A percentile compares a stretch with the other conserved stretches of the same genome.
Conservation (phyloP, 2,329 filamentous ascomycete genomes). For the Tympanopsis confertula region DNA sequence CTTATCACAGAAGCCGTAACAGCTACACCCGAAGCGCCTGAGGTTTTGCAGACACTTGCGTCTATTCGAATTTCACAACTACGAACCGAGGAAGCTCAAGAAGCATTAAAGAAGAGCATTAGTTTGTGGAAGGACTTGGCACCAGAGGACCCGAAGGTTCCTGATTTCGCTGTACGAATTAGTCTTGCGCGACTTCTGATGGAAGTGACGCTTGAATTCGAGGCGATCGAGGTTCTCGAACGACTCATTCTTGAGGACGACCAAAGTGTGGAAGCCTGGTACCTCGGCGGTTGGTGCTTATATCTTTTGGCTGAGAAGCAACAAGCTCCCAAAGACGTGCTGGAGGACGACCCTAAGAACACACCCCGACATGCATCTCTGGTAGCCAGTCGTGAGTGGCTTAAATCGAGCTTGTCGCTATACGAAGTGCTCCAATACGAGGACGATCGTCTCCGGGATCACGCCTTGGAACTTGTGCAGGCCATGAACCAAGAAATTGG, state of each 20-base stretch:
- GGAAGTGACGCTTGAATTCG: slow-evolving; percentile 49
- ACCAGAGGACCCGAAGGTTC: slow-evolving; percentile 37
- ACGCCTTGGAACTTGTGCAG: slow-evolving; percentile 33
- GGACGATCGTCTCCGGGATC: slow-evolving; percentile 35
- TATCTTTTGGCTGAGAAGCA: slow-evolving; percentile 35
- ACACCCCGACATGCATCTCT: slow-evolving; percentile 27
- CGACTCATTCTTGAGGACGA: slow-evolving; percentile 52
- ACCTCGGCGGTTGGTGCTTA: slow-evolving; percentile 56
- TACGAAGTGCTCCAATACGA: slow-evolving; percentile 45
- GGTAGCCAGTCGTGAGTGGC: slow-evolving; percentile 45
- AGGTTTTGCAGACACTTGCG: slow-evolving; percentile 52
- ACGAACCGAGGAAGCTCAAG: slow-evolving; percentile 43
- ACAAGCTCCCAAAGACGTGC: slow-evolving; percentile 24
- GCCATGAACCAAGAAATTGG: neutral
- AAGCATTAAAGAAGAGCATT: slow-evolving; percentile 43
- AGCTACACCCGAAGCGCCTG: slow-evolving; percentile 45
- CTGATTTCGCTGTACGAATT: slow-evolving; percentile 49
- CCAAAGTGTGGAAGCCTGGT: slow-evolving; percentile 56
- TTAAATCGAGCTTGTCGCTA: slow-evolving; percentile 45
- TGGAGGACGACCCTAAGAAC: slow-evolving; percentile 11
- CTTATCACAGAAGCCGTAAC: slow-evolving; percentile 50
- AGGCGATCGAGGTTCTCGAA: slow-evolving; percentile 50
- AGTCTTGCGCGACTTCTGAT: slow-evolving; percentile 50
- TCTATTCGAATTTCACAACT: slow-evolving; percentile 53
- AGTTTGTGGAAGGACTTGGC: slow-evolving; percentile 47